Evolutionary conservation across 306 rosid genomes (phyloP).

Genomic region (Inga laurina): DNA sequence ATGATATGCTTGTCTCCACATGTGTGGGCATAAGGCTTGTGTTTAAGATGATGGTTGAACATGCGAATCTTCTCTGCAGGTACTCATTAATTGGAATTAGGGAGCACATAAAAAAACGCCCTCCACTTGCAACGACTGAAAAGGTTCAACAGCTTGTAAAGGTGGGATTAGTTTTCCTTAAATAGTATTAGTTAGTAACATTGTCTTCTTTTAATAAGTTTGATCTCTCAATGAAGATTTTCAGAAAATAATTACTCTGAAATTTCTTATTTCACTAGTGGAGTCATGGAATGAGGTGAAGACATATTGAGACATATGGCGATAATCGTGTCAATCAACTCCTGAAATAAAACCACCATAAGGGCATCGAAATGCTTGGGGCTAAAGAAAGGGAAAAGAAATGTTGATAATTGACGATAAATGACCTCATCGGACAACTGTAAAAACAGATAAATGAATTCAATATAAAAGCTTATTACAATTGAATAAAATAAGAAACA

Average conservation of each 20-base stretch:
- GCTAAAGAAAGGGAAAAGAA: background rate
- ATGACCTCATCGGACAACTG: background rate
- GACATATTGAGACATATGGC: background rate
- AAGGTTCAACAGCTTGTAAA: conserved; percentile 93
- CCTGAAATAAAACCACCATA: background rate
- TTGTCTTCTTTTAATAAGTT: background rate
- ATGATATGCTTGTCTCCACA: background rate
- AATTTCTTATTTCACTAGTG: background rate
- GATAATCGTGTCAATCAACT: background rate
- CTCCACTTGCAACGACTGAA: conserved; percentile 92
- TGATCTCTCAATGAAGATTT: background rate
- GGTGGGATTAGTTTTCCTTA: conserved; percentile 44
- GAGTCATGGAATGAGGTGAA: background rate
- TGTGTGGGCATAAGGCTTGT: conserved; percentile 1
- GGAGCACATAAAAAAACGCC: conserved; percentile 96
- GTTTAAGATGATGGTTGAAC: conserved; percentile 28
- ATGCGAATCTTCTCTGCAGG: conserved; percentile 37
- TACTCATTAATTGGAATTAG: conserved; percentile 75
- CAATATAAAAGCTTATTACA: background rate
- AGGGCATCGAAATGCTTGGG: background rate
- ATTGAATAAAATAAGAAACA: background rate
- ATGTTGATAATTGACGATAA: background rate
- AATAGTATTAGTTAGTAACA: background rate
- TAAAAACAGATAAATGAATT: background rate
- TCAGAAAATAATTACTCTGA: background rate